These are phyloP conservation scores for Allomyces javanicus DNA, from an alignment of 192 early-diverging fungal genomes.

Conservation along the genomic window DNA sequence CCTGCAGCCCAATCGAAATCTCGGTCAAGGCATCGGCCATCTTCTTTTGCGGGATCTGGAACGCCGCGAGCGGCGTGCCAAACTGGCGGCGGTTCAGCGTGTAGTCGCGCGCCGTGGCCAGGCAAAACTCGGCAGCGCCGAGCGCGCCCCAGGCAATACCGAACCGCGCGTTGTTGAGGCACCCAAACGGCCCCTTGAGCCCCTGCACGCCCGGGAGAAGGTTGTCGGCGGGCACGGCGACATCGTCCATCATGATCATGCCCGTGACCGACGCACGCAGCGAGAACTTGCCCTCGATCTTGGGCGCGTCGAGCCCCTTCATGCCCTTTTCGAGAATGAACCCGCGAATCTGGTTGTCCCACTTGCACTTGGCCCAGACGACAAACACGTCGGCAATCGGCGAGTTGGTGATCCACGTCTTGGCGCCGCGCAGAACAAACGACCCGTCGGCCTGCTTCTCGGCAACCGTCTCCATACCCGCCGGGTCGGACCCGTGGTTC, in stretches of 20 bases:
- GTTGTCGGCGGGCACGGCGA: constrained; percentile 76
- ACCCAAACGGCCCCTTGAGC: constrained; percentile 88
- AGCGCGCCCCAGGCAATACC: constrained; percentile 94
- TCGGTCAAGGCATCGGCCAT: constrained; percentile 84
- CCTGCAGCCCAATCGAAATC: constrained; percentile 73
- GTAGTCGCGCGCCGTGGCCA: constrained; percentile 74
- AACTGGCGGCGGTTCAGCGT: constrained; percentile 82
- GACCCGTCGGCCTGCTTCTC: constrained; percentile 40
- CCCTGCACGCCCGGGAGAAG: constrained; percentile 78
- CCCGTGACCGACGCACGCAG: constrained; percentile 85
- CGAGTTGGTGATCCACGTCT: constrained; percentile 99
- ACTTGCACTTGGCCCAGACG: constrained; percentile 65
- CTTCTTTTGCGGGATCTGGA: constrained; percentile 95
- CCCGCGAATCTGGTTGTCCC: constrained; percentile 51
- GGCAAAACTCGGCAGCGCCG: constrained; percentile 84
- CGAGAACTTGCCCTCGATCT: constrained; percentile 89
- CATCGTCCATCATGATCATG: constrained; percentile 98
- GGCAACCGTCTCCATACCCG: constrained; percentile 78
- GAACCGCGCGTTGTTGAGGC: constrained; percentile 90
- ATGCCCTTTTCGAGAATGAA: constrained; percentile 93
- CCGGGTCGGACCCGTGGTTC: constrained; percentile 90
- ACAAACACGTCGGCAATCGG: constrained; percentile 93
- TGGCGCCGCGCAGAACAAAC: constrained; percentile 71
- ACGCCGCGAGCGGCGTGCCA: constrained; percentile 69
- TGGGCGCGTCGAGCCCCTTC: constrained; percentile 70